Evolutionary conservation across 1,284 basidiomycete species (phyloP), one percentile per base, ranked within the genome.

Genomic region (Trametes versicolor): DNA sequence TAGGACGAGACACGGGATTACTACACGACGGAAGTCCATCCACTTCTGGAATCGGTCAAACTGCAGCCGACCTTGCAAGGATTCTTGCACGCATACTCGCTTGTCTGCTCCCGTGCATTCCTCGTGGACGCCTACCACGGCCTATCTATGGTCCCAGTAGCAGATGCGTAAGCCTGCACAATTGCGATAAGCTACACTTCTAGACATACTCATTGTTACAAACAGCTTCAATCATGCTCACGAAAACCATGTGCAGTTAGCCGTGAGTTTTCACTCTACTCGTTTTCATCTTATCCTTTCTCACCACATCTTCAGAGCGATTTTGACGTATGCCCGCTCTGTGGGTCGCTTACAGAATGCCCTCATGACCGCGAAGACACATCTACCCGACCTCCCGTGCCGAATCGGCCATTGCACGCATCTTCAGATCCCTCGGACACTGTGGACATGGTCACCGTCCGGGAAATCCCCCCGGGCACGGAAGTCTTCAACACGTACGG

Each of bases 401-500:
- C 32, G 4, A 23, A 21, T 17, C 21, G 54, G 2, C 34, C 52
- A 3, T 43, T 25, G 10, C 37, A 52, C 25, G 19, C 15, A 17
- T 32, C 39, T 37, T n/a, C 29, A 4, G 41, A 60, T 15, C 4
- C n/a, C 1, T 29, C 60, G 17, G 74, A 83, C 57, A 84, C 78
- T 59, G 88, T 87, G 68, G 88, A 90, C 68, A 91, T 92, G 90
- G 86, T 91, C 15, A 80, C 86, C 0, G 86, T 89, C 71, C 74
- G 78, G 17, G 70, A 79, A 32, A 81, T 94, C 49, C 75, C 79
- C 3, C 79, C 85, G 0, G 79, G 79, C 23, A 80, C 82, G 13
- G 91, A 97, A 73, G 83, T 96, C 7, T 95, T 88, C 83, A 98
- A 97, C 77, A 92, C 91, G 2, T 98, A 97, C 76, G 95, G 95